Evolutionary conservation across 805 yeast species (phyloP), one percentile per base, ranked within the genome.

Genomic region (Barnettozyma populi): DNA sequence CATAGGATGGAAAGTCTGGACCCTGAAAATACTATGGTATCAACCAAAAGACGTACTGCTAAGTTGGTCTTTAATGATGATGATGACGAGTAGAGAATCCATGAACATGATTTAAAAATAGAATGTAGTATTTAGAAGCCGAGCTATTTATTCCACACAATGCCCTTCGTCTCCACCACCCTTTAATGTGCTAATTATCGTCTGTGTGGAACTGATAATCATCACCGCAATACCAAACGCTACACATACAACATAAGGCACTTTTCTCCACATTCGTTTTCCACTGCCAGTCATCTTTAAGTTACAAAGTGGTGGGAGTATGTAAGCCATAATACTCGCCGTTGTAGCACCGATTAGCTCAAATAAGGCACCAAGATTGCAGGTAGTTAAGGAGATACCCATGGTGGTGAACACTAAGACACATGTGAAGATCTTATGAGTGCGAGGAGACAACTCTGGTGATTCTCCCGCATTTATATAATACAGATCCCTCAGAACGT

Each of bases 311-410:
- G 97, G 96, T 0, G 98, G 98, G 16, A 90, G 68, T 20, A 90
- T 88, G 62, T 87, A 90, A 0, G 98, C 97, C 84, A 92, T 83
- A 35, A 86, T 71, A 18, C 95, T 88, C 0, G 97, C 97, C 0
- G 96, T 85, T 0, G 96, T 85, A 0, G 97, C 90, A 2, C 98
- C 98, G 29, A 89, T 90, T 3, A 90, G 72, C 61, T 92, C 97
- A 36, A 90, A 71, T 25, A 92, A 83, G 11, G 94, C 86, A 1
- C 98, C 98, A 47, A 90, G 71, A 54, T 90, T 88, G 60, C 97
- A 90, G 0, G 97, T 88, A 48, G 81, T 66, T 29, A 92, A 68
- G 0, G 97, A 75, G 2, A 89, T 82, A 0, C 78, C 59, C 90
- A 90, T 85, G 0, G 96, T 84, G 0, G 78, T 50, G 25, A 83